Base-by-base conservation (phyloP, 2,329 filamentous ascomycete genomes). In the Hirsutella minnesotensis region DNA sequence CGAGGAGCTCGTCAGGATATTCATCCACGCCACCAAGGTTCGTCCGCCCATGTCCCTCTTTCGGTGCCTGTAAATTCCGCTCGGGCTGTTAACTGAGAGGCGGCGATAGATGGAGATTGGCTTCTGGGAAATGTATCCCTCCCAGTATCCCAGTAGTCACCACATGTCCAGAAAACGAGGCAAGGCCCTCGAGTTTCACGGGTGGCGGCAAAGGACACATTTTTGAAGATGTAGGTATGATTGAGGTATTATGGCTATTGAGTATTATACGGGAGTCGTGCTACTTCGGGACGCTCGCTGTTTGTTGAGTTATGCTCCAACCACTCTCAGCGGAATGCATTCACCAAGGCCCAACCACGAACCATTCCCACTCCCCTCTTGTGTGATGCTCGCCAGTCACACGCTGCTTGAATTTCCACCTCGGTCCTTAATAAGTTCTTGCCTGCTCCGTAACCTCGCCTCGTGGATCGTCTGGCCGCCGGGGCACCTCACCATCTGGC, bases 11-110 rank as follows among this genome's bases (percentile, higher is more conserved):
- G 78, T 90, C 38, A 71, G 76, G 49, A 86, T 95, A 40, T 95
- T 95, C 56, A 77, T 88, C 38, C 83, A 88, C 52, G 86, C 83
- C n/a, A 94, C 87, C 15, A 84, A 81, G 69, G 84, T 86, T 60
- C 63, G 73, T 34, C 3, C 9, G 30, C 5, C 24, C n/a, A n/a
- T n/a, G n/a, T n/a, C n/a, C n/a, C n/a, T n/a, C n/a, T n/a, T n/a
- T n/a, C n/a, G n/a, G n/a, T n/a, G n/a, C n/a, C n/a, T n/a, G n/a
- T n/a, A n/a, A n/a, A n/a, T n/a, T n/a, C n/a, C n/a, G n/a, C n/a
- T n/a, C n/a, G n/a, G n/a, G n/a, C n/a, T n/a, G n/a, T n/a, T n/a
- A n/a, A n/a, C n/a, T n/a, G n/a, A n/a, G n/a, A n/a, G n/a, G 31
- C 13, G 9, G 21, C 2, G 13, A 21, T 22, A 73, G 69, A 70